These are phyloP conservation scores for Allium cepa DNA, from an alignment of 106 monocot genomes.

Conservation along the genomic window DNA sequence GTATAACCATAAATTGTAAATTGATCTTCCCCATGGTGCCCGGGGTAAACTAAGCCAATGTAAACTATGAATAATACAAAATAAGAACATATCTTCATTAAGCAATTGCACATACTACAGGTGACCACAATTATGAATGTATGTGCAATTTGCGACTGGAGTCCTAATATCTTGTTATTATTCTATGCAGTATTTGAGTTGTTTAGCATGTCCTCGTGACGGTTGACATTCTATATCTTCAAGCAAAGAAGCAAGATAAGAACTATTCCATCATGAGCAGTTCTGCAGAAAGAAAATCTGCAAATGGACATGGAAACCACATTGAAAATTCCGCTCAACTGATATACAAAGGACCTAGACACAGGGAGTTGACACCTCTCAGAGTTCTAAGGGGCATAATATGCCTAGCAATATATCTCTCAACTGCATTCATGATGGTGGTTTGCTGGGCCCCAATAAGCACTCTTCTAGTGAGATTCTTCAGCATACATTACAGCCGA, in stretches of 20 bases:
- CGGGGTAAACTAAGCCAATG: no score
- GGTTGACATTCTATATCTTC: not conserved
- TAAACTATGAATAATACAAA: no score
- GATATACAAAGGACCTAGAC: slow-evolving; percentile 27
- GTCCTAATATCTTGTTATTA: no score
- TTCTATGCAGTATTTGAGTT: no score
- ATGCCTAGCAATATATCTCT: slow-evolving; percentile 53
- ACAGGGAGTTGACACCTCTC: slow-evolving; percentile 48
- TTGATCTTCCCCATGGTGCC: no score
- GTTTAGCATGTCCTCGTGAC: not conserved
- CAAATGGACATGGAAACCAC: slow-evolving; percentile 10
- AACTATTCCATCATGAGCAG: slow-evolving; percentile 20
- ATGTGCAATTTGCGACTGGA: no score
- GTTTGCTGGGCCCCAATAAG: slow-evolving; percentile 64
- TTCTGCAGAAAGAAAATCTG: slow-evolving; percentile 1
- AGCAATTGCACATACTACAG: no score
- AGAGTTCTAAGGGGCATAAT: slow-evolving; percentile 59
- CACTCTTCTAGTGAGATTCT: slow-evolving; percentile 47
- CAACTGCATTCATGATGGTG: slow-evolving; percentile 71
- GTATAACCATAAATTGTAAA: no score
- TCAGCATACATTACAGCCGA: slow-evolving; percentile 69
- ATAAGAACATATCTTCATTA: no score
- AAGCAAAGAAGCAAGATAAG: not conserved
- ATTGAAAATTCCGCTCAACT: slow-evolving; percentile 4
- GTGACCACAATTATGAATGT: no score